Base-by-base conservation (phyloP, 139 green algal species). In the Chlamydomonas eustigma region DNA sequence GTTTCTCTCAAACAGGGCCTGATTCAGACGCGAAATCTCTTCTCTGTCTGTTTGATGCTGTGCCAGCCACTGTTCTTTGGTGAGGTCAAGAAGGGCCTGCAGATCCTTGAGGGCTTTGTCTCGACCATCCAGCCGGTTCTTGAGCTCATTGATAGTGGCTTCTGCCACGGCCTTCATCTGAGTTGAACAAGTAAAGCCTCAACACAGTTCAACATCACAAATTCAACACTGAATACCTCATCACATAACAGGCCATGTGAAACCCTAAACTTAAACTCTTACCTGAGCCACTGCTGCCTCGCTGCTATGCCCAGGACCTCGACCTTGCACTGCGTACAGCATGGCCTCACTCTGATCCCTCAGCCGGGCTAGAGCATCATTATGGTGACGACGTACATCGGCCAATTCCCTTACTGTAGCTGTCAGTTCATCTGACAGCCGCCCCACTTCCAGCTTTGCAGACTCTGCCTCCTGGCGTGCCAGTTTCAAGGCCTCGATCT, bases 111-210 rank as follows among this genome's bases (percentile, higher is more conserved):
- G 24, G 25, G 24, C 18, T 4, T n/a, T n/a, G n/a, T 91, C 81
- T 0, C 84, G 78, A n/a, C 86, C 83, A 71, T 79, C 78, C 34
- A 89, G 22, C 35, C 78, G 66, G 30, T 31, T 30, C 72, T 90
- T 86, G 64, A 95, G 80, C 39, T 90, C 86, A 25, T 78, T 79
- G 25, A 93, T 85, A 38, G 84, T 88, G 1, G 86, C 80, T 64
- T 92, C 81, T 2, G 90, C 88, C 32, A 92, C 82, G 18, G 82
- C 78, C 30, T 88, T 87, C 52, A 88, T 79, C 73, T 89, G 79
- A 8, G n/a, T n/a, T n/a, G n/a, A n/a, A n/a, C n/a, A n/a, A n/a
- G n/a, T n/a, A n/a, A n/a, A n/a, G n/a, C n/a, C n/a, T n/a, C n/a
- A 70, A 70, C 12, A 63, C 18, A 63, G 24, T 24, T 63, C 50